Evolutionary conservation across 2,329 filamentous ascomycete genomes (phyloP).

Genomic region (Diaporthe sp.): DNA sequence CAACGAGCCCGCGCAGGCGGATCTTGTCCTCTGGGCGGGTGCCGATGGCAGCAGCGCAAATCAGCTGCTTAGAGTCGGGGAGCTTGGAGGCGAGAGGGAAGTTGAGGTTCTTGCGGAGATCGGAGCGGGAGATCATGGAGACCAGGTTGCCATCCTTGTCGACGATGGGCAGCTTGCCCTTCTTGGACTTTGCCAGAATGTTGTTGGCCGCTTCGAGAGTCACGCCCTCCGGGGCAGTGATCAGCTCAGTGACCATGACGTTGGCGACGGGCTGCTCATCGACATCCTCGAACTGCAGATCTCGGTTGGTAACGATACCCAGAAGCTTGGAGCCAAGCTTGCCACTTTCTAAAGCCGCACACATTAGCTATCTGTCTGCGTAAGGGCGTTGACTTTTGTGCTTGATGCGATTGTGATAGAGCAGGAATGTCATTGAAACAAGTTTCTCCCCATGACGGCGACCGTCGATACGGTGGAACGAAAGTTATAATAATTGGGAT

Average conservation of each 20-base stretch:
- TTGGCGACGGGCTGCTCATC: conserved; percentile 79
- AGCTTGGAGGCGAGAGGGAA: conserved; percentile 97
- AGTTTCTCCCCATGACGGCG: conserved; percentile 86
- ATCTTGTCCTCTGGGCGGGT: conserved; percentile 94
- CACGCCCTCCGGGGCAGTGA: conserved; percentile 88
- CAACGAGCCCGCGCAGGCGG: conserved; percentile 88
- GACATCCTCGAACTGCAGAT: conserved; percentile 95
- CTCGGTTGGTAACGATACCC: conserved; percentile 97
- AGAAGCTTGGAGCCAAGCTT: conserved; percentile 95
- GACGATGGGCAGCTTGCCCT: conserved; percentile 96
- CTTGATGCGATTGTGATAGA: conserved; percentile 5
- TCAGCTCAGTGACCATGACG: conserved; percentile 96
- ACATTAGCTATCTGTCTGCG: conserved; percentile 54
- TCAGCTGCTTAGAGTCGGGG: conserved; percentile 96
- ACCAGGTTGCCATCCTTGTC: conserved; percentile 87
- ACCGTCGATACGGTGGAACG: conserved; percentile 98
- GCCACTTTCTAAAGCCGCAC: conserved; percentile 78
- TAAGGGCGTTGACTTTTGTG: conserved; percentile 29
- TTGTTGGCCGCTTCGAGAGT: conserved; percentile 90
- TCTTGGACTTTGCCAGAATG: conserved; percentile 95
- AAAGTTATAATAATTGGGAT: conserved; percentile 94
- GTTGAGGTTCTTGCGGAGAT: conserved; percentile 98
- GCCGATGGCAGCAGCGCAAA: conserved; percentile 94
- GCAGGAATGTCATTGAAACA: conserved; percentile 40
- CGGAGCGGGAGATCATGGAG: conserved; percentile 92